Percentiles rank a stretch among this genome's conserved stretches.
Evolutionary conservation across 441 rosid species (phyloP).

Genomic region (Metrosideros polymorpha): DNA sequence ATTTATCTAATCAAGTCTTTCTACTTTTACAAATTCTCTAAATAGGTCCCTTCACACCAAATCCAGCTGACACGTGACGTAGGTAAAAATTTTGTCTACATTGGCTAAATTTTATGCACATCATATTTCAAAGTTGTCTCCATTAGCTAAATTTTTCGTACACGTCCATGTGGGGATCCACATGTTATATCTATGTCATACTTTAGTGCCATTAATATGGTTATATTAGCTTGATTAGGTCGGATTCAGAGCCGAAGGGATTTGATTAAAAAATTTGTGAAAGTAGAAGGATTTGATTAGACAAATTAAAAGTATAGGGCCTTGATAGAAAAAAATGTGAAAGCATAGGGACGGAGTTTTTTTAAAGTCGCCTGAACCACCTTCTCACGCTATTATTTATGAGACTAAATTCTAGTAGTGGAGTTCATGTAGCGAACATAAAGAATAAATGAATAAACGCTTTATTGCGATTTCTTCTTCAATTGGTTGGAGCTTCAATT

Average conservation of each 20-base stretch:
- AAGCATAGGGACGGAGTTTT: background rate
- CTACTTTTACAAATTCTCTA: too few relatives aligned
- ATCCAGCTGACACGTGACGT: background rate
- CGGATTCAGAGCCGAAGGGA: background rate
- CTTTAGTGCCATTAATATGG: background rate
- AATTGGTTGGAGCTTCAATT: background rate
- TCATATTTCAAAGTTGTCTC: background rate
- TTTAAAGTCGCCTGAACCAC: background rate
- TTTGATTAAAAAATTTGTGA: background rate
- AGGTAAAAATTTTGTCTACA: background rate
- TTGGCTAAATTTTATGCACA: background rate
- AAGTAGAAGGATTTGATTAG: background rate
- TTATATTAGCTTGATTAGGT: background rate
- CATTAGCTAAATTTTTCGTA: background rate
- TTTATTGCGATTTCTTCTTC: background rate
- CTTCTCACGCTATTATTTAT: background rate
- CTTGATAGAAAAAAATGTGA: background rate
- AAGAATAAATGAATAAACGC: background rate
- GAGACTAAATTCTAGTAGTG: too few relatives aligned
- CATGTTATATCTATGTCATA: background rate
- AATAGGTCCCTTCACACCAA: too few relatives aligned
- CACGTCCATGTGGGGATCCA: background rate
- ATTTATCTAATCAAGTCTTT: too few relatives aligned
- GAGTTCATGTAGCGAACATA: background rate
- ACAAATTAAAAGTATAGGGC: background rate